These are phyloP conservation scores for Beauveria rudraprayagi DNA, from an alignment of 2,329 filamentous ascomycete genomes.

Conservation along the genomic window DNA sequence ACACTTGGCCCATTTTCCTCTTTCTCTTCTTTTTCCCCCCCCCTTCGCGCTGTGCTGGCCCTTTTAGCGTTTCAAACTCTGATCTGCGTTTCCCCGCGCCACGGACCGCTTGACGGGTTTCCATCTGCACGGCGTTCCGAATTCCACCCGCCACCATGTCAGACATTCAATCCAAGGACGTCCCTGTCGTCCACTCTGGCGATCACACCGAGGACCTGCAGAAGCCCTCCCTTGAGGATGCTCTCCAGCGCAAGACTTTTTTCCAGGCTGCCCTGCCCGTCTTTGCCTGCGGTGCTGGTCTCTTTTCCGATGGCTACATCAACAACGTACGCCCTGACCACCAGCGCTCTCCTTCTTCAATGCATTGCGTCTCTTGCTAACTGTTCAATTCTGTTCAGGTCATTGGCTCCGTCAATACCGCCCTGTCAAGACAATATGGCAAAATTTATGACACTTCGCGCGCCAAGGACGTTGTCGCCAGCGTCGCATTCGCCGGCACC, in stretches of 20 bases:
- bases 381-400: conserved; percentile 43
- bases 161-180: conserved; percentile 8
- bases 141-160: background rate
- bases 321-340: conserved; percentile 55
- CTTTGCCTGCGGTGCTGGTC: conserved; percentile 79
- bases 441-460: conserved; percentile 58
- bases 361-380: background rate
- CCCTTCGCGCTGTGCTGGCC: background rate
- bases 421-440: conserved; percentile 61
- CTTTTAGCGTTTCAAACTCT: background rate
- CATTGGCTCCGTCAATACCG: conserved; percentile 79
- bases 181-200: background rate
- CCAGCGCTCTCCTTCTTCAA: background rate
- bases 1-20: background rate
- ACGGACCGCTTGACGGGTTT: background rate
- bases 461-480: conserved; percentile 66
- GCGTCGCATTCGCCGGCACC: conserved; percentile 81
- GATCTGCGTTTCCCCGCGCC: background rate
- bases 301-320: conserved; percentile 88
- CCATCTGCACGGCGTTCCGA: background rate
- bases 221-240: background rate
- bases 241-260: conserved; percentile 10
- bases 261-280: conserved; percentile 46
- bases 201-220: background rate
- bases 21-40: too few species aligned